Evolutionary conservation across 2,329 filamentous ascomycete species (phyloP).

Genomic region (Tympanopsis confertula): DNA sequence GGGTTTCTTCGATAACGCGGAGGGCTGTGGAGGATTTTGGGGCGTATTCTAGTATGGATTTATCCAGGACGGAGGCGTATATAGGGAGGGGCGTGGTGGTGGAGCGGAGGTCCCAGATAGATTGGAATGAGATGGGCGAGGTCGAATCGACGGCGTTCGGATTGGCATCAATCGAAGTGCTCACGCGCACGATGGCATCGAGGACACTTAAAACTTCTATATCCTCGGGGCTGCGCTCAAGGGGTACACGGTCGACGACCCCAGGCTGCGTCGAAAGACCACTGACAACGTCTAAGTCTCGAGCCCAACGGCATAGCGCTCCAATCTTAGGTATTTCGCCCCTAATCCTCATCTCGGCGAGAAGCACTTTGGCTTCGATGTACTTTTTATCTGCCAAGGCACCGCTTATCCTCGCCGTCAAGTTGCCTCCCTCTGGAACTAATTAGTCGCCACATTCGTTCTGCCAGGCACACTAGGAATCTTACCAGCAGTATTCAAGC

Average conservation of each 20-base stretch:
- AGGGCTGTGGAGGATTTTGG: slow-evolving; percentile 28
- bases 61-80: slow-evolving; percentile 46
- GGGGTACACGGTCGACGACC: slow-evolving; percentile 18
- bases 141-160: slow-evolving; percentile 18
- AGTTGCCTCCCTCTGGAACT: slow-evolving; percentile 38
- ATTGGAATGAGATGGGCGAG: slow-evolving; percentile 42
- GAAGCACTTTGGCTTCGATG: slow-evolving; percentile 49
- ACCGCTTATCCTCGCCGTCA: slow-evolving; percentile 55
- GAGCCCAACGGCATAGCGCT: slow-evolving; percentile 61
- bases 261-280: slow-evolving; percentile 45
- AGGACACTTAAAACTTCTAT: slow-evolving; percentile 46
- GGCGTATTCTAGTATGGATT: slow-evolving; percentile 33
- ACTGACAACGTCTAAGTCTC: slow-evolving; percentile 58
- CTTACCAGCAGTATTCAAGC: slow-evolving; percentile 42
- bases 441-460: slow-evolving; percentile 5
- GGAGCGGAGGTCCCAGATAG: slow-evolving; percentile 46
- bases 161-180: slow-evolving; percentile 44
- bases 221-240: slow-evolving; percentile 30
- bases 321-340: slow-evolving; percentile 54
- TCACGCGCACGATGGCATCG: slow-evolving; percentile 52
- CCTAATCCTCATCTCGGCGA: slow-evolving; percentile 62
- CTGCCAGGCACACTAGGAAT: slow-evolving; percentile 5
- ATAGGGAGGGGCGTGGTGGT: slow-evolving; percentile 26
- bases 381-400: slow-evolving; percentile 56
- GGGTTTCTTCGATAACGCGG: slow-evolving; percentile 48